Conservation (phyloP, 768 basidiomycete species). For the Tricholomella constricta region DNA sequence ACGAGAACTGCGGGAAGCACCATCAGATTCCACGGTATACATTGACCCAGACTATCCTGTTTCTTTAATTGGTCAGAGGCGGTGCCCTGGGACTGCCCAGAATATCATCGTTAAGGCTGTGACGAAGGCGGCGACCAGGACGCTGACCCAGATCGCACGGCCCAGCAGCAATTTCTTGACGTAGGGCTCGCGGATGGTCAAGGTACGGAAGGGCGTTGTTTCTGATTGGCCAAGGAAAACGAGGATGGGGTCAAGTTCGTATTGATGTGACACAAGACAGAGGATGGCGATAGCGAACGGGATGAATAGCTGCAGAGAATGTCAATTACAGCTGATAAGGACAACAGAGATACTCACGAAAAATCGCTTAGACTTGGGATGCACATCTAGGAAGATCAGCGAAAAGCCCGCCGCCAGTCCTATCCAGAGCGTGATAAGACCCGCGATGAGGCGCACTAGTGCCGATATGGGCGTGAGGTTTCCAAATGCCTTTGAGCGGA, state of each 20-base stretch:
- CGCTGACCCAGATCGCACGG: constrained; percentile 88
- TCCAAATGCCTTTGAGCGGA: constrained; percentile 96
- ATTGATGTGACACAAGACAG: constrained; percentile 93
- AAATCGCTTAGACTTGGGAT: constrained; percentile 89
- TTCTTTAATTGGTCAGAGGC: constrained; percentile 50
- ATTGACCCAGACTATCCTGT: constrained; percentile 5
- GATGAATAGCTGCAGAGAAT: constrained; percentile 74
- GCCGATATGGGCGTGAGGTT: constrained; percentile 93
- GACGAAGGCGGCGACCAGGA: constrained; percentile 76
- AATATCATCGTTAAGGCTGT: constrained; percentile 88
- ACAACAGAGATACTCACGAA: constrained; percentile 68
- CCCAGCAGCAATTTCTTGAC: constrained; percentile 89
- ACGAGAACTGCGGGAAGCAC: constrained; percentile 12
- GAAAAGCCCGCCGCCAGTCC: constrained; percentile 90
- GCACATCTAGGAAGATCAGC: constrained; percentile 90
- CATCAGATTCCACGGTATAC: constrained; percentile 14
- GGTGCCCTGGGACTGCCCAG: constrained; percentile 94
- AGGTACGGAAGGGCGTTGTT: constrained; percentile 94
- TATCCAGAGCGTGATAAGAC: constrained; percentile 90
- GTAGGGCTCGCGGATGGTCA: constrained; percentile 90
- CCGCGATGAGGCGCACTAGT: constrained; percentile 81
- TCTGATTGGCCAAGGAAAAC: constrained; percentile 94
- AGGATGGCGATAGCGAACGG: constrained; percentile 90
- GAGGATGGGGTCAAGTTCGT: constrained; percentile 95
- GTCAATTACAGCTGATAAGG: constrained; percentile 2